Conservation (phyloP, 2,329 filamentous ascomycete species). For the Camptophora hylomeconis region DNA sequence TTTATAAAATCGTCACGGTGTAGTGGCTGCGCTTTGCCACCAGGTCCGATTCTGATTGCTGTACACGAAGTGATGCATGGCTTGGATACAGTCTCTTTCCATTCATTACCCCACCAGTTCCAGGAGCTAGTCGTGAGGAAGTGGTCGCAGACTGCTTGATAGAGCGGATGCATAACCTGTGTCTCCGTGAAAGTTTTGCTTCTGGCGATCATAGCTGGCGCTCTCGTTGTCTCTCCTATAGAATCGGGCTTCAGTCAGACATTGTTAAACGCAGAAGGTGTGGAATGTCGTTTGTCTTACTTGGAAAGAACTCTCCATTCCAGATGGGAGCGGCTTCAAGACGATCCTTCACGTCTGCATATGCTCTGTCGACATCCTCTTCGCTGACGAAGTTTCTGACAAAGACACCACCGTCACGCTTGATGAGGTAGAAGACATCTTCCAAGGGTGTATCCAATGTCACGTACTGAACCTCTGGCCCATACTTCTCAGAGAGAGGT, state of each 20-base stretch:
- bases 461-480: too few relatives aligned
- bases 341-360: constrained; percentile 7
- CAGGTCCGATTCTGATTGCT: constrained; percentile 22
- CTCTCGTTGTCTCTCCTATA: too few relatives aligned
- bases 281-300: too few relatives aligned
- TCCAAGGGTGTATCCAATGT: too few relatives aligned
- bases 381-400: too few relatives aligned
- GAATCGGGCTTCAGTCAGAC: too few relatives aligned
- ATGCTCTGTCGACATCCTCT: too few relatives aligned
- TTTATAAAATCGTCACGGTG: constrained; percentile 28
- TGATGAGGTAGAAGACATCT: too few relatives aligned
- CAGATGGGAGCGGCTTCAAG: constrained; percentile 6
- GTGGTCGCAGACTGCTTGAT: constrained; percentile 17
- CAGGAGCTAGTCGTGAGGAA: constrained; percentile 19
- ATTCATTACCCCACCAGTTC: constrained; percentile 20
- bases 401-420: too few relatives aligned
- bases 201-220: constrained; percentile 8
- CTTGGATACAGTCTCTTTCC: constrained; percentile 18
- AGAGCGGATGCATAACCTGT: constrained; percentile 19
- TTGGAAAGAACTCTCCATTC: constrained; percentile 12
- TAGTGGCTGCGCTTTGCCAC: constrained; percentile 21
- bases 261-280: too few relatives aligned
- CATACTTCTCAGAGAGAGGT: too few relatives aligned
- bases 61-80: constrained; percentile 15
- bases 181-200: constrained; percentile 7